These are phyloP conservation scores for Amesomyces nigricolor DNA, from an alignment of 2,329 filamentous ascomycete genomes.

Conservation along the genomic window DNA sequence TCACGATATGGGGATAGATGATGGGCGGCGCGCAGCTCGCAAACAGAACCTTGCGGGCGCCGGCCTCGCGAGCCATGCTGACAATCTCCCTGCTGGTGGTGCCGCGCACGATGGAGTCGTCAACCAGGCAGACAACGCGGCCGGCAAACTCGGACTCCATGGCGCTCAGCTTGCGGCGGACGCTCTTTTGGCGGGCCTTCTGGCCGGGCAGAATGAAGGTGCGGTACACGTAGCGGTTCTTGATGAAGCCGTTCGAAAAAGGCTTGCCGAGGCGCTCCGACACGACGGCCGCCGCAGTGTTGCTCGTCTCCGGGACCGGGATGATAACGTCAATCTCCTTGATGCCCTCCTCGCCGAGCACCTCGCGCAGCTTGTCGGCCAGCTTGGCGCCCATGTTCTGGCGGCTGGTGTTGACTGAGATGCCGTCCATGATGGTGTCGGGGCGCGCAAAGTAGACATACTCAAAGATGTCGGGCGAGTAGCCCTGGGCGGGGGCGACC, in stretches of 20 bases:
- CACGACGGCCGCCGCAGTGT: slow-evolving; percentile 71
- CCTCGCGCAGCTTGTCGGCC: slow-evolving; percentile 63
- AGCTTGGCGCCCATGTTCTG: slow-evolving; percentile 83
- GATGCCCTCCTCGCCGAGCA: slow-evolving; percentile 63
- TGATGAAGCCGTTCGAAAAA: slow-evolving; percentile 77
- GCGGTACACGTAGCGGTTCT: slow-evolving; percentile 83
- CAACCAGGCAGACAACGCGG: slow-evolving; percentile 75
- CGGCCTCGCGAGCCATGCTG: slow-evolving; percentile 79
- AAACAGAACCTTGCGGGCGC: slow-evolving; percentile 76
- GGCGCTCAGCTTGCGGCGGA: slow-evolving; percentile 82
- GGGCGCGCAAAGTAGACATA: slow-evolving; percentile 83
- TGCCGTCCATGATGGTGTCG: slow-evolving; percentile 79
- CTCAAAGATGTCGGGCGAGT: slow-evolving; percentile 83
- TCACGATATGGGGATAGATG: slow-evolving; percentile 82
- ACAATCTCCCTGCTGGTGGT: slow-evolving; percentile 64
- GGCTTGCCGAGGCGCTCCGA: slow-evolving; percentile 71
- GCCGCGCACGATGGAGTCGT: slow-evolving; percentile 85
- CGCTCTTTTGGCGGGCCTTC: slow-evolving; percentile 72
- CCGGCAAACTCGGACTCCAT: slow-evolving; percentile 81
- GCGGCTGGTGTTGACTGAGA: slow-evolving; percentile 76
- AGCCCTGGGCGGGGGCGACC: slow-evolving; percentile 60
- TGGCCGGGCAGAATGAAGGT: slow-evolving; percentile 69
- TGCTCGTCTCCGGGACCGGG: slow-evolving; percentile 68
- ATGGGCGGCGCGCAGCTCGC: slow-evolving; percentile 77
- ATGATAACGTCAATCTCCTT: slow-evolving; percentile 79